phyloP scores from a whole-genome alignment of 805 yeast genomes.

The Lachancea mirantina region DNA sequence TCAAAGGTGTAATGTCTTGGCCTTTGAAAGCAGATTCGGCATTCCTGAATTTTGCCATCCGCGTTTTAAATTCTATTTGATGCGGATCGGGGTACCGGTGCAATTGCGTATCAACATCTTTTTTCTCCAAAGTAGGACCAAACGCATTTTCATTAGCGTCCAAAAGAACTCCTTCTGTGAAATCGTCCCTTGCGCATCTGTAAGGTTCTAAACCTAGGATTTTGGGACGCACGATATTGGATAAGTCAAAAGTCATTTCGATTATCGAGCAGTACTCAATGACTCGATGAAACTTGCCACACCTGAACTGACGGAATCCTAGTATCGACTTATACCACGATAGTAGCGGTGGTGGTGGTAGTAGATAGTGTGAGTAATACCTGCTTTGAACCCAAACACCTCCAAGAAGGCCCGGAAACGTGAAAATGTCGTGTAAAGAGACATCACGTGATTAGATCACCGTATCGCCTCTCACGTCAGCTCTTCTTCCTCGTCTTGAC shows the following conservation, averaged over 20 bases:
- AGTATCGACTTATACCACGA: too few relatives aligned
- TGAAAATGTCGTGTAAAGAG: background rate
- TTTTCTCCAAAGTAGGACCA: slow-evolving; percentile 63
- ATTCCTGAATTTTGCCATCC: slow-evolving; percentile 68
- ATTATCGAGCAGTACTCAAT: background rate
- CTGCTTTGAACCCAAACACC: too few relatives aligned
- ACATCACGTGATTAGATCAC: background rate
- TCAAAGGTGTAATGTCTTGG: slow-evolving; percentile 30
- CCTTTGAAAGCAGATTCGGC: slow-evolving; percentile 15
- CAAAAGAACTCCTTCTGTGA: slow-evolving; percentile 74
- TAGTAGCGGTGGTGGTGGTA: too few relatives aligned
- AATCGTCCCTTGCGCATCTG: slow-evolving; percentile 95
- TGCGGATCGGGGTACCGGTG: slow-evolving; percentile 98
- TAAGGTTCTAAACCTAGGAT: slow-evolving; percentile 80
- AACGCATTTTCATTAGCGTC: slow-evolving; percentile 96
- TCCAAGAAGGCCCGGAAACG: too few relatives aligned
- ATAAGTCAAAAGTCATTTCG: slow-evolving; percentile 25
- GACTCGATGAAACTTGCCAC: too few relatives aligned
- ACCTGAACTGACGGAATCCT: too few relatives aligned
- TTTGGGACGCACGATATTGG: slow-evolving; percentile 68
- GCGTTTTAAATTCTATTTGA: slow-evolving; percentile 66
- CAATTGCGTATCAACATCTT: slow-evolving; percentile 50
- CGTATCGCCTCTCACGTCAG: background rate
- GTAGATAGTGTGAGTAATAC: too few relatives aligned
- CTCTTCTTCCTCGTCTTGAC: slow-evolving; percentile 17